Conservation (phyloP, 441 rosid species). For the Euphorbia schlechtendalii region DNA sequence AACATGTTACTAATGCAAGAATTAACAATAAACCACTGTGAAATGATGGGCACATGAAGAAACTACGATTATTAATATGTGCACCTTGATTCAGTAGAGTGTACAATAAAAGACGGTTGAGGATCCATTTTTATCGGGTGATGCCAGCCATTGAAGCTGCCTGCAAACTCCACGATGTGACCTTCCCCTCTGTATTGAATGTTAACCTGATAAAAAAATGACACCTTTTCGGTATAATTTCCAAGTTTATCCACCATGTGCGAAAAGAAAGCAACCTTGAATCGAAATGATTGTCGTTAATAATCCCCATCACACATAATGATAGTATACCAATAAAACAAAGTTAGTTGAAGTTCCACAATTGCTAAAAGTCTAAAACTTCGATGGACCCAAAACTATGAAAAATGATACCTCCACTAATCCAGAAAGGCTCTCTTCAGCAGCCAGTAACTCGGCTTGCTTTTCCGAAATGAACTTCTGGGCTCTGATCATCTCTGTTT, state of each 20-base stretch:
- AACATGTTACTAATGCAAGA: neutral
- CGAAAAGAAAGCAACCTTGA: too few species aligned
- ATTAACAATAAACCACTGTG: neutral
- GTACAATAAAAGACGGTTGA: too few species aligned
- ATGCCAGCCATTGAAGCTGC: conserved; percentile 95
- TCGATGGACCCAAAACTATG: neutral
- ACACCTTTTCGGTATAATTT: too few species aligned
- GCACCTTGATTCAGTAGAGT: conserved; percentile 42
- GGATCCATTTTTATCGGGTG: too few species aligned
- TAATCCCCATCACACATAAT: too few species aligned
- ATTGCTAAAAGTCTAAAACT: neutral
- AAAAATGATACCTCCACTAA: conserved; percentile 54
- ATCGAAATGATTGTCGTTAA: too few species aligned
- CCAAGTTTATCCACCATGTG: too few species aligned
- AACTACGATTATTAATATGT: neutral
- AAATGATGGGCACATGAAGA: neutral
- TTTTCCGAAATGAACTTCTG: conserved; percentile 59
- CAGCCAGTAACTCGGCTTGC: conserved; percentile 63
- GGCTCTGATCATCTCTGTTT: conserved; percentile 61
- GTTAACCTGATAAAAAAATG: conserved; percentile 51
- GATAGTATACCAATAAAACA: too few species aligned
- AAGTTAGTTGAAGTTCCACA: too few species aligned
- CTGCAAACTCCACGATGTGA: conserved; percentile 80
- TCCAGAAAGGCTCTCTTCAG: conserved; percentile 80
- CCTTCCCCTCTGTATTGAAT: conserved; percentile 67